These are phyloP conservation scores for Hypoxylon sp. DNA, from an alignment of 2,329 filamentous ascomycete genomes.

Conservation along the genomic window DNA sequence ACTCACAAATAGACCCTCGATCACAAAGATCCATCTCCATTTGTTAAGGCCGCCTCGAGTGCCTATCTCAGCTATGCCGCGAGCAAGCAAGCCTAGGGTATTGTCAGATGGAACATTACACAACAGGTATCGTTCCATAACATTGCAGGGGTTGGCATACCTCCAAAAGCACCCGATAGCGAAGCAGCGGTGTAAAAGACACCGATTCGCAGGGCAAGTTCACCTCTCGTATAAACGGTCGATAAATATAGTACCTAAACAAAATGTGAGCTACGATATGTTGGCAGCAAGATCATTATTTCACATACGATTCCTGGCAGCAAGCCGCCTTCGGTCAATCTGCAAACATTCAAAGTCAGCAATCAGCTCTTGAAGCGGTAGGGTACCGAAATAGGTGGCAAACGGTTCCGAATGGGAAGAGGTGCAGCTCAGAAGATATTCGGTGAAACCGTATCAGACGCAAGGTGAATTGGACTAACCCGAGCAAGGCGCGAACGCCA, in stretches of 20 bases:
- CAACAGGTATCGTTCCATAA: background rate
- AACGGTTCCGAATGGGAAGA: background rate
- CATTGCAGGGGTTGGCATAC: constrained; percentile 48
- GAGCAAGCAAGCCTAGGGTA: constrained; percentile 67
- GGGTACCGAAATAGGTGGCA: background rate
- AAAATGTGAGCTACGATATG: constrained; percentile 30
- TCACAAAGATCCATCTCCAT: constrained; percentile 75
- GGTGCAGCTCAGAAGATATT: background rate
- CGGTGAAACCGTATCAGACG: constrained; percentile 4
- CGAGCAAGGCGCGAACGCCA: constrained; percentile 72
- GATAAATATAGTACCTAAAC: constrained; percentile 74
- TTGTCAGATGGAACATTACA: constrained; percentile 23
- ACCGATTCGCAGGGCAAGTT: constrained; percentile 74
- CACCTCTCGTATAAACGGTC: constrained; percentile 71
- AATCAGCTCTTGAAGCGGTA: background rate
- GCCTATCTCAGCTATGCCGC: constrained; percentile 73
- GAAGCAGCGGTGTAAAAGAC: constrained; percentile 78
- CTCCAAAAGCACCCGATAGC: constrained; percentile 75
- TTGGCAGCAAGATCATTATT: background rate
- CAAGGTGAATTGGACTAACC: constrained; percentile 39
- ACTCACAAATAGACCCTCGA: constrained; percentile 69
- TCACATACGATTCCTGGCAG: constrained; percentile 74
- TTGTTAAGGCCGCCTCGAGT: constrained; percentile 66
- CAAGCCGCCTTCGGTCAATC: constrained; percentile 74
- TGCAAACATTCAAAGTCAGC: constrained; percentile 26